Evolutionary conservation across 1,284 basidiomycete species (phyloP).

Genomic region (Ganoderma lucidum): DNA sequence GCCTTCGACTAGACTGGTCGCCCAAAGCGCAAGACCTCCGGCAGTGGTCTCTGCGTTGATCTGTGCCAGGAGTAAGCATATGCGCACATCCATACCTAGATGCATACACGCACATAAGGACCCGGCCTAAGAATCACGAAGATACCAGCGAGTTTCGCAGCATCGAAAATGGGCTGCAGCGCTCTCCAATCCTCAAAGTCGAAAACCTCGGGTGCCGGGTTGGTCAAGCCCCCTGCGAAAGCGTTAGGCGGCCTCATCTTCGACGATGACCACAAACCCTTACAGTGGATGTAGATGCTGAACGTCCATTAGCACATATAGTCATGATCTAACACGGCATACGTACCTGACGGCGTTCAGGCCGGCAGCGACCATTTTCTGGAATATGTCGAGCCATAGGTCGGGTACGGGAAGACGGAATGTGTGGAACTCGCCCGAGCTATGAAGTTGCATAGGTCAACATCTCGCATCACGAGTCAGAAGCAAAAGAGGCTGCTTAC

Average conservation of each 20-base stretch:
- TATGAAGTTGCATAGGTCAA: conserved; percentile 30
- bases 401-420: conserved; percentile 83
- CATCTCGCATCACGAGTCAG: too few species aligned
- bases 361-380: conserved; percentile 85
- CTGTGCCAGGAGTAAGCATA: conserved; percentile 46
- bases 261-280: neutral
- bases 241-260: neutral
- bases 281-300: conserved; percentile 75
- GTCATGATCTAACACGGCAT: neutral
- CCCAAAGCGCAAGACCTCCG: conserved; percentile 84
- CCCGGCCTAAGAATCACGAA: conserved; percentile 58
- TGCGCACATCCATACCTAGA: neutral
- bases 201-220: conserved; percentile 75
- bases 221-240: conserved; percentile 62
- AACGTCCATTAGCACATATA: neutral
- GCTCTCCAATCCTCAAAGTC: conserved; percentile 78
- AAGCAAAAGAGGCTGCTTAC: conserved; percentile 38
- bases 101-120: conserved; percentile 13
- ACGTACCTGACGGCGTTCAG: conserved; percentile 67
- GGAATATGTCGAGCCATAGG: conserved; percentile 84
- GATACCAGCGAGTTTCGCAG: conserved; percentile 52
- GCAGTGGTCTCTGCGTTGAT: conserved; percentile 87
- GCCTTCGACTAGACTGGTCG: conserved; percentile 71
- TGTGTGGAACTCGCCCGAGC: conserved; percentile 83
- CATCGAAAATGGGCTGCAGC: conserved; percentile 65